These are phyloP conservation scores for Cercophora newfieldiana DNA, from an alignment of 495 filamentous ascomycete genomes.

Conservation along the genomic window DNA sequence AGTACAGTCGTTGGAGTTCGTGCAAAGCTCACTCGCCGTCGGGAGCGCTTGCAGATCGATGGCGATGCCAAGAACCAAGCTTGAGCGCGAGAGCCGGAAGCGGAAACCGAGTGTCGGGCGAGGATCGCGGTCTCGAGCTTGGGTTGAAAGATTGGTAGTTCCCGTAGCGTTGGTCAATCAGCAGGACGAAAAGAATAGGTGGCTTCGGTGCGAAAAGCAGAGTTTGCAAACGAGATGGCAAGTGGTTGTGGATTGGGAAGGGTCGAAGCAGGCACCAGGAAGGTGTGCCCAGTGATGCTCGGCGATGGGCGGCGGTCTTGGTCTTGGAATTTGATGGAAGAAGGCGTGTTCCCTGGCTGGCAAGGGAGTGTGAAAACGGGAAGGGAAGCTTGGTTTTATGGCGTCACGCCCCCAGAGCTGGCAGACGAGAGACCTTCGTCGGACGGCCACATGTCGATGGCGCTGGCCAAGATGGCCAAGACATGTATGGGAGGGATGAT, in stretches of 20 bases:
- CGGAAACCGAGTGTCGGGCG: neutral
- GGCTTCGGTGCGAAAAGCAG: too few relatives aligned
- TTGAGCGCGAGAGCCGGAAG: neutral
- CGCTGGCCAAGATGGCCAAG: constrained; percentile 7
- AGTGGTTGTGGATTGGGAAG: neutral
- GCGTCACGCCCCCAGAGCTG: constrained; percentile 13
- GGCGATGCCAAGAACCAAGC: neutral
- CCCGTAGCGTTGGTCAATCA: too few relatives aligned
- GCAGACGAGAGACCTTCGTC: constrained; percentile 9
- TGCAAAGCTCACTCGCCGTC: neutral
- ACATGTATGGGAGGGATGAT: constrained; percentile 14
- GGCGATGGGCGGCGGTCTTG: neutral
- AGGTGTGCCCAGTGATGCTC: too few relatives aligned
- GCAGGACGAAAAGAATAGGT: too few relatives aligned
- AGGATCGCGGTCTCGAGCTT: neutral
- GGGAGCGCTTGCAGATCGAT: neutral
- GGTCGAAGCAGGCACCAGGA: neutral
- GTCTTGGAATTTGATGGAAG: constrained; percentile 13
- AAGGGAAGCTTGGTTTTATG: constrained; percentile 19
- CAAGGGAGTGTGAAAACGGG: constrained; percentile 3
- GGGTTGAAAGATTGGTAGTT: neutral
- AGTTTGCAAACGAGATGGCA: neutral
- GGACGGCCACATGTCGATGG: constrained; percentile 13
- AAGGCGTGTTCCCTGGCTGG: neutral
- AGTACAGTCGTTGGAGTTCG: constrained; percentile 16